These are phyloP conservation scores for Dendrobium nobile DNA, from an alignment of 106 monocot species.

Conservation along the genomic window DNA sequence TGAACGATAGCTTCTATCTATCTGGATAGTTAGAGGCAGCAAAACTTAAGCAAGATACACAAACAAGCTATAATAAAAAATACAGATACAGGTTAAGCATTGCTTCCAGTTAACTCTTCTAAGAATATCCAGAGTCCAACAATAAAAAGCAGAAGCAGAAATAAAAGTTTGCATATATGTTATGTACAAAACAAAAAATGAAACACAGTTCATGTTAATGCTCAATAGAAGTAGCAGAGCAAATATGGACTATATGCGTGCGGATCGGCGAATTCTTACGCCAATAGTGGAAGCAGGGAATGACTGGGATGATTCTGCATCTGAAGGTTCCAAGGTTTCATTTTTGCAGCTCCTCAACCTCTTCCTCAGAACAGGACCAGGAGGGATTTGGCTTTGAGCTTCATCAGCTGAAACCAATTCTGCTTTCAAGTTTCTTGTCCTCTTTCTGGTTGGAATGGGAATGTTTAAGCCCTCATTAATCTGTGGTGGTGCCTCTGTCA, in stretches of 20 bases:
- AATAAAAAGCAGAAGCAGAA: no score
- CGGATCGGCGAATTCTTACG: background rate
- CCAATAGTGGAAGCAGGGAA: background rate
- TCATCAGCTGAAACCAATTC: constrained; percentile 16
- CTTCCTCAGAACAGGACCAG: background rate
- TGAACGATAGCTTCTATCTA: no score
- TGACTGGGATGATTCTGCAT: background rate
- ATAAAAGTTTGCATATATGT: background rate
- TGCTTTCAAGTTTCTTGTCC: constrained; percentile 22
- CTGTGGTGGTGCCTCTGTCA: constrained; percentile 7
- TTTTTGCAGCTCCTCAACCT: constrained; percentile 16
- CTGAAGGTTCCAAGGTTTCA: background rate
- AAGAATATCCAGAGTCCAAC: no score
- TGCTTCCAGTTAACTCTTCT: no score
- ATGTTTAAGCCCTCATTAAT: constrained; percentile 11
- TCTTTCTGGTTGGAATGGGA: background rate
- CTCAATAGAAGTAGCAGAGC: background rate
- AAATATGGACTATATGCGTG: background rate
- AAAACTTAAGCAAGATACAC: no score
- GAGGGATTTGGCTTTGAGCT: background rate
- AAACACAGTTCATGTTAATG: no score
- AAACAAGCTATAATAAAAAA: no score
- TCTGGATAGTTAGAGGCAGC: no score
- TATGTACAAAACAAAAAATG: background rate
- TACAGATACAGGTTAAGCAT: no score